Conservation (phyloP, 768 basidiomycete species). For the Leccinum arenicola region DNA sequence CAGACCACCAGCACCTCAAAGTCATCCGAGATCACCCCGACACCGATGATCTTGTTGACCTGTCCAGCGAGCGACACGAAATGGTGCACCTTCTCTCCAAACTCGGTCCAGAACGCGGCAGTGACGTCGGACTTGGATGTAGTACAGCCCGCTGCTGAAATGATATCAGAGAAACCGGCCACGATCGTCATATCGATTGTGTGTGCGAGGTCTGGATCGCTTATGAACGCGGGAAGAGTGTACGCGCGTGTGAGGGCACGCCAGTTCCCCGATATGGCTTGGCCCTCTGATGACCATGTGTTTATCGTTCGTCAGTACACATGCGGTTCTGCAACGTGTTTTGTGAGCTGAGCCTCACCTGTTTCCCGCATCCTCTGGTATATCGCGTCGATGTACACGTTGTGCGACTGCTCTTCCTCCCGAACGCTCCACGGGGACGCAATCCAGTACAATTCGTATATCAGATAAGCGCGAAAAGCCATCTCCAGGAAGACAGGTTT, state of each 20-base stretch:
- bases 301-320: neutral
- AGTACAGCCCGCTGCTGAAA: slow-evolving; percentile 26
- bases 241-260: slow-evolving; percentile 35
- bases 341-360: slow-evolving; percentile 26
- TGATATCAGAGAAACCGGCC: slow-evolving; percentile 25
- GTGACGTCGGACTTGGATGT: slow-evolving; percentile 25
- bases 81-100: slow-evolving; percentile 37
- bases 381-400: slow-evolving; percentile 22
- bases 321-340: neutral
- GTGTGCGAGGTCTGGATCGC: slow-evolving; percentile 16
- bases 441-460: slow-evolving; percentile 20
- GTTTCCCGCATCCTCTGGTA: slow-evolving; percentile 33
- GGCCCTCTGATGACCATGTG: slow-evolving; percentile 32
- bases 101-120: slow-evolving; percentile 39
- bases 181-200: slow-evolving; percentile 9
- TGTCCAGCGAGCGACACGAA: slow-evolving; percentile 45
- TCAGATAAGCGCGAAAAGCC: slow-evolving; percentile 28
- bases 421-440: slow-evolving; percentile 21
- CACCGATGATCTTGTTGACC: slow-evolving; percentile 35
- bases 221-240: slow-evolving; percentile 8
- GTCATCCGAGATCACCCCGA: slow-evolving; percentile 25
- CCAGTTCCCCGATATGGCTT: slow-evolving; percentile 43
- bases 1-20: slow-evolving; percentile 21
- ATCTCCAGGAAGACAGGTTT: slow-evolving; percentile 33
- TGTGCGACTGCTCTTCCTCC: slow-evolving; percentile 17